Percentiles rank a stretch among this genome's conserved stretches.
phyloP scores from a whole-genome alignment of 805 yeast genomes.

The Sporopachydermia quercuum region DNA sequence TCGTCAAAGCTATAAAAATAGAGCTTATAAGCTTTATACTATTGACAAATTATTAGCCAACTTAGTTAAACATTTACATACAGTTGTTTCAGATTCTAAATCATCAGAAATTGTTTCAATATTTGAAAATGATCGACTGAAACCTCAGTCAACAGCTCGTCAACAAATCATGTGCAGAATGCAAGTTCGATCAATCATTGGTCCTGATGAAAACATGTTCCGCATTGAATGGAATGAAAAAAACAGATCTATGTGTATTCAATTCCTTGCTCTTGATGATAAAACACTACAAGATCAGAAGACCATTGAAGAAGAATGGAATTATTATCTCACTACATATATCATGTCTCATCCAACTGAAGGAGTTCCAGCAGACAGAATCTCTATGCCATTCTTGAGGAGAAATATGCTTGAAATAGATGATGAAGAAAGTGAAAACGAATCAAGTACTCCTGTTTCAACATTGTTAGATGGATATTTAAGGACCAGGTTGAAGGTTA shows the following conservation, averaged over 20 bases:
- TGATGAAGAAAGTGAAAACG: constrained; percentile 4
- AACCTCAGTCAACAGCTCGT: constrained; percentile 53
- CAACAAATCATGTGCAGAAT: constrained; percentile 85
- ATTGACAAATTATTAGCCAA: constrained; percentile 84
- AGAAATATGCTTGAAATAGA: constrained; percentile 18
- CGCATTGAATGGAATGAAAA: constrained; percentile 57
- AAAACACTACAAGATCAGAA: constrained; percentile 61
- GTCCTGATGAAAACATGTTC: constrained; percentile 81
- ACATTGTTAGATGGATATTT: constrained; percentile 8
- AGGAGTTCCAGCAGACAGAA: constrained; percentile 68
- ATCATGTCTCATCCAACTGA: constrained; percentile 95
- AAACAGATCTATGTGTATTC: constrained; percentile 43
- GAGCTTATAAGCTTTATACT: constrained; percentile 85
- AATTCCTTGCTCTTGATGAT: constrained; percentile 79
- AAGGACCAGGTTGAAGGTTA: constrained; percentile 38
- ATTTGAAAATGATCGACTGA: constrained; percentile 68
- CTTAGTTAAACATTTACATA: constrained; percentile 73
- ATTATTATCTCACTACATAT: constrained; percentile 84
- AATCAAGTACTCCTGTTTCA: neutral
- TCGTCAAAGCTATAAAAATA: constrained; percentile 88
- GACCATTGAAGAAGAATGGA: constrained; percentile 72
- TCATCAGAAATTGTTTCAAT: constrained; percentile 68
- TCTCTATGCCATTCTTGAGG: constrained; percentile 68
- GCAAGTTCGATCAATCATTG: constrained; percentile 69
- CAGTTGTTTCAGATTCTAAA: constrained; percentile 63